Percentiles rank a stretch among this genome's conserved stretches.
phyloP scores from a whole-genome alignment of 2,329 filamentous ascomycete species.

The Aureobasidium mangrovei region DNA sequence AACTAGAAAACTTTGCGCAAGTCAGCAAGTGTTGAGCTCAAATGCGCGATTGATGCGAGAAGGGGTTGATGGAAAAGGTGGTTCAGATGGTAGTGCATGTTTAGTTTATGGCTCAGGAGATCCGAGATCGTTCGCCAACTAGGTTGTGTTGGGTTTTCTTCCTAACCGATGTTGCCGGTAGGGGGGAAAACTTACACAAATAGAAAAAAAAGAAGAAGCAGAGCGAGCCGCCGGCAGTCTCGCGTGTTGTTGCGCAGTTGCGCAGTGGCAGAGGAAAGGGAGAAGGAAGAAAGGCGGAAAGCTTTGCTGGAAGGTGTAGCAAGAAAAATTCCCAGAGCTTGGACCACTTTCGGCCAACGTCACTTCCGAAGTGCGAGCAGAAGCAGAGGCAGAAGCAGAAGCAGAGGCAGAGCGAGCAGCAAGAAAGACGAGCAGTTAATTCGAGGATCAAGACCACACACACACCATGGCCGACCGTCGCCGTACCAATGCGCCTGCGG shows the following conservation, averaged over 20 bases:
- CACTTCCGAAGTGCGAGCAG: constrained; percentile 4
- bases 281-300: constrained; percentile 2
- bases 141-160: constrained; percentile 25
- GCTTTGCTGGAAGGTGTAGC: constrained; percentile 19
- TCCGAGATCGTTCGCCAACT: constrained; percentile 23
- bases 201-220: background rate
- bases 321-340: constrained; percentile 5
- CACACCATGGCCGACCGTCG: constrained; percentile 72
- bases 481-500: constrained; percentile 79
- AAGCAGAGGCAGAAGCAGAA: constrained; percentile 3
- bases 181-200: background rate
- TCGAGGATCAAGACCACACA: background rate
- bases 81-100: constrained; percentile 37
- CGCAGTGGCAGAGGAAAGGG: background rate
- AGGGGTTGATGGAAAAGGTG: constrained; percentile 1
- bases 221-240: background rate
- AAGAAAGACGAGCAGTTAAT: constrained; percentile 14
- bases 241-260: constrained; percentile 4
- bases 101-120: constrained; percentile 30
- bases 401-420: background rate
- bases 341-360: background rate
- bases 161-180: constrained; percentile 4
- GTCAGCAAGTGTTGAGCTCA: background rate
- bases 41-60: background rate
- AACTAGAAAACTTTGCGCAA: constrained; percentile 5